Evolutionary conservation across 2,329 filamentous ascomycete species (phyloP), one percentile per base, ranked within the genome.

Genomic region (Pseudodiploospora longispora): DNA sequence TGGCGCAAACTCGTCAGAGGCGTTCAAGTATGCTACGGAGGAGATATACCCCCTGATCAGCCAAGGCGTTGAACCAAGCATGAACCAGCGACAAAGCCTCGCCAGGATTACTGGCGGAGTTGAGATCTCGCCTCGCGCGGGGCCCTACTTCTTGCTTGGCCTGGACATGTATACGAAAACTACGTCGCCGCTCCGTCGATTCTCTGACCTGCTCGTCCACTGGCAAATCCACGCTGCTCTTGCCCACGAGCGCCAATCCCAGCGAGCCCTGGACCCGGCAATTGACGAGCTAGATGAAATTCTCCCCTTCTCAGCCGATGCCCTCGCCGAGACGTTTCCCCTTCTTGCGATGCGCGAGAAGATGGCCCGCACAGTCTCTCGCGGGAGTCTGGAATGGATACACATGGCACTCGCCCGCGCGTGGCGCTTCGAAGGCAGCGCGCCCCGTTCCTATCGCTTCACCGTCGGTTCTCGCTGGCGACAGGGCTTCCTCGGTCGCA

Each of bases 141-240:
- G 70, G 6, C 73, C 73, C 5, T 74, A 82, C 59, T 71, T 76
- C 48, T 66, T 73, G 37, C 68, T 83, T 46, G 82, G 80, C 12
- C 56, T 75, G 2, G 69, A 78, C 43, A 74, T 76, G 63, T 83
- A 84, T 59, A 66, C 75, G 46, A 83, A 81, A 52, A 74, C 74
- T 34, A 85, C 82, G 6, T 82, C 76, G 40, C 82, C 82, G 12
- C 68, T 85, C n/a, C 77, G 82, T 31, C 74, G 82, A 36, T 84
- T 74, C 60, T 62, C 68, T 5, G 82, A 85, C 59, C 63, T 85
- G 38, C 57, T 85, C 30, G 71, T 76, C 2, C 80, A 84, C 62
- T 84, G 78, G 77, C 80, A 85, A 59, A 76, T 85, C 49, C 74
- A 82, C 54, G 74, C 73, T 3, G 72, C 76, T 7, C 62, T 85